A percentile compares a stretch with the other conserved stretches of the same genome.
phyloP scores from a whole-genome alignment of 2,329 filamentous ascomycete genomes.

The Phyllosticta citrichinensis region DNA sequence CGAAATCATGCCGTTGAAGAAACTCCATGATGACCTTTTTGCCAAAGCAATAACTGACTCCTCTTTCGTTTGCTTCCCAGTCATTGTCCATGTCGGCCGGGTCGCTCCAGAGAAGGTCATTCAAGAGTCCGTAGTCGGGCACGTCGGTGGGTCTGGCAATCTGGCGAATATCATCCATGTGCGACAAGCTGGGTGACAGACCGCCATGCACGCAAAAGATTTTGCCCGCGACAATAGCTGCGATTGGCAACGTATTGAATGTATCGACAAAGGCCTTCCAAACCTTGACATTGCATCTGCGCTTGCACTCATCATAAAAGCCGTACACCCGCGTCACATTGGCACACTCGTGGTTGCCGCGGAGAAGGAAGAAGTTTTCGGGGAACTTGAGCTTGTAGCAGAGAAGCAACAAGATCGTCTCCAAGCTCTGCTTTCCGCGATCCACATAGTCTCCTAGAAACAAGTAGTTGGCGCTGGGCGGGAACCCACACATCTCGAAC shows the following conservation, averaged over 20 bases:
- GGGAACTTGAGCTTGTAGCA: slow-evolving; percentile 98
- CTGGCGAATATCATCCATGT: slow-evolving; percentile 97
- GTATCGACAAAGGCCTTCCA: slow-evolving; percentile 98
- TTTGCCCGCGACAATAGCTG: slow-evolving; percentile 92
- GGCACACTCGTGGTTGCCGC: slow-evolving; percentile 94
- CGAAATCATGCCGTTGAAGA: slow-evolving; percentile 87
- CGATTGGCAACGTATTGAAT: slow-evolving; percentile 92
- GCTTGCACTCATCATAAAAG: slow-evolving; percentile 97
- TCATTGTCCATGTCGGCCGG: slow-evolving; percentile 96
- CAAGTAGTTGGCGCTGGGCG: slow-evolving; percentile 81
- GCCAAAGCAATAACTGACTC: slow-evolving; percentile 96
- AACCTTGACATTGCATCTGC: slow-evolving; percentile 89
- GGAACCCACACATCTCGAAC: slow-evolving; percentile 98
- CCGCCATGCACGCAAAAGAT: slow-evolving; percentile 97
- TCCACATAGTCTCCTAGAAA: slow-evolving; percentile 97
- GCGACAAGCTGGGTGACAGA: slow-evolving; percentile 77
- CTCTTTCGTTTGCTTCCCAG: slow-evolving; percentile 95
- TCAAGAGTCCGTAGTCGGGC: slow-evolving; percentile 88
- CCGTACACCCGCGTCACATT: slow-evolving; percentile 94
- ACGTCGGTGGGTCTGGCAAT: slow-evolving; percentile 95
- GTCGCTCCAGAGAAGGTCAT: slow-evolving; percentile 94
- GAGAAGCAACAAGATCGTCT: slow-evolving; percentile 83
- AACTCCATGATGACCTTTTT: slow-evolving; percentile 98
- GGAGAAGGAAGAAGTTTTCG: slow-evolving; percentile 91
- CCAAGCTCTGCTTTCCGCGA: slow-evolving; percentile 87